phyloP scores from a whole-genome alignment of 192 early-diverging fungal species.

The Umbelopsis sp. region DNA sequence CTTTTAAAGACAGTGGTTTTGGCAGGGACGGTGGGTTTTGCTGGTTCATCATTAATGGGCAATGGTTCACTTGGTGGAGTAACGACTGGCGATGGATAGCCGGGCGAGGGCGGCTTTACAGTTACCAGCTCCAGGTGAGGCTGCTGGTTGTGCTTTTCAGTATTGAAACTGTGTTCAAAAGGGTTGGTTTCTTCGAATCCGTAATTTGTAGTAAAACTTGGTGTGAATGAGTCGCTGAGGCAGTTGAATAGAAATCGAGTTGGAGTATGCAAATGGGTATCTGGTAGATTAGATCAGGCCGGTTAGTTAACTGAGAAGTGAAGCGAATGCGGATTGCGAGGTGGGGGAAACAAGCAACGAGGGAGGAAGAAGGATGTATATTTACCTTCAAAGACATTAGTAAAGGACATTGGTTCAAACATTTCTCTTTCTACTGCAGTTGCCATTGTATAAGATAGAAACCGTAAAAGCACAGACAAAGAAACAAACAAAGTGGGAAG shows the following conservation, averaged over 20 bases:
- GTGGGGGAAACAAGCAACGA: neutral
- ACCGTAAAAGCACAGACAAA: neutral
- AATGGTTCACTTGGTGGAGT: neutral
- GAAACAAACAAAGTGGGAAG: neutral
- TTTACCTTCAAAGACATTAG: neutral
- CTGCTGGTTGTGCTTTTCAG: too few relatives aligned
- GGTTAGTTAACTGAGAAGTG: neutral
- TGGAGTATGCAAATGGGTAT: neutral
- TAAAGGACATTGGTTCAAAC: neutral
- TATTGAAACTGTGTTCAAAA: conserved; percentile 11
- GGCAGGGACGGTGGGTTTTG: neutral
- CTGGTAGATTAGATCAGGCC: neutral
- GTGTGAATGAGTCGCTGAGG: conserved; percentile 1
- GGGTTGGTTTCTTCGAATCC: conserved; percentile 8
- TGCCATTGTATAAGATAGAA: neutral
- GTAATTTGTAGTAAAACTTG: neutral
- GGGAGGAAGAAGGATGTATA: neutral
- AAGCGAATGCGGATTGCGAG: neutral
- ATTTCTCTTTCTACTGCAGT: neutral
- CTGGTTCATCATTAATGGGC: neutral
- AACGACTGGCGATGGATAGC: neutral
- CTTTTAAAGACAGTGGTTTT: conserved; percentile 12
- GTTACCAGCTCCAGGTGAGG: neutral
- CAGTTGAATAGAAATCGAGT: conserved; percentile 1
- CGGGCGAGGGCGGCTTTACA: neutral